Conservation (phyloP, 805 yeast species). For the Candida golubevii region DNA sequence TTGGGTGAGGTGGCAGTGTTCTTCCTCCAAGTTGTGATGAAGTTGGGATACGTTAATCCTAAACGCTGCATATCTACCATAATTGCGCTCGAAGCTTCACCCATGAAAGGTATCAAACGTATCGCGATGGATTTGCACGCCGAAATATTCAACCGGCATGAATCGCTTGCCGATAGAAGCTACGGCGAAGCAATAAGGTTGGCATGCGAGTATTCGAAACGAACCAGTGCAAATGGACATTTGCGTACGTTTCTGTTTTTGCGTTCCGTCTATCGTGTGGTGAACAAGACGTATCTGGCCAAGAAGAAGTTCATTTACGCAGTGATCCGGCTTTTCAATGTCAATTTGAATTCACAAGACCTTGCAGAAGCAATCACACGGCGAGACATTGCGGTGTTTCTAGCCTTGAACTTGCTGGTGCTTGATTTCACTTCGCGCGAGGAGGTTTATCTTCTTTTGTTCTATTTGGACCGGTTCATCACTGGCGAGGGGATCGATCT, state of each 20-base stretch:
- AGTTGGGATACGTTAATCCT: slow-evolving; percentile 73
- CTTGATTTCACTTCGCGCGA: slow-evolving; percentile 43
- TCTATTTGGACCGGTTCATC: slow-evolving; percentile 41
- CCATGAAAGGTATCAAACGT: slow-evolving; percentile 35
- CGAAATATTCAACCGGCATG: slow-evolving; percentile 60
- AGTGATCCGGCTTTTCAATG: slow-evolving; percentile 17
- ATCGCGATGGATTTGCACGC: slow-evolving; percentile 52
- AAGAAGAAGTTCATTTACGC: slow-evolving; percentile 39
- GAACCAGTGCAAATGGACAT: slow-evolving; percentile 12
- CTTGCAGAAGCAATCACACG: slow-evolving; percentile 14
- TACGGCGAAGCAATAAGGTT: slow-evolving; percentile 58
- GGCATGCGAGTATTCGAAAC: slow-evolving; percentile 45
- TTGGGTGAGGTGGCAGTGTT: slow-evolving; percentile 49
- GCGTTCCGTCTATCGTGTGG: slow-evolving; percentile 37
- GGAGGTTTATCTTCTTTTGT: slow-evolving; percentile 45
- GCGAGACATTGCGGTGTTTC: slow-evolving; percentile 21
- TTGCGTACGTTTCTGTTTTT: slow-evolving; percentile 33
- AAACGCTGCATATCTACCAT: slow-evolving; percentile 63
- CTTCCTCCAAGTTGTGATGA: slow-evolving; percentile 52
- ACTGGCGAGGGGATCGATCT: slow-evolving; percentile 40
- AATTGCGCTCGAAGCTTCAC: slow-evolving; percentile 63
- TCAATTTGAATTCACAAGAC: slow-evolving; percentile 8
- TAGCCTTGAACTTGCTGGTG: slow-evolving; percentile 35
- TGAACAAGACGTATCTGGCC: slow-evolving; percentile 35
- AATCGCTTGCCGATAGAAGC: slow-evolving; percentile 62